Percentiles rank a stretch among this genome's conserved stretches.
Evolutionary conservation across 352 stramenopile species (phyloP).

Genomic region (Hyaloperonospora brassicae): DNA sequence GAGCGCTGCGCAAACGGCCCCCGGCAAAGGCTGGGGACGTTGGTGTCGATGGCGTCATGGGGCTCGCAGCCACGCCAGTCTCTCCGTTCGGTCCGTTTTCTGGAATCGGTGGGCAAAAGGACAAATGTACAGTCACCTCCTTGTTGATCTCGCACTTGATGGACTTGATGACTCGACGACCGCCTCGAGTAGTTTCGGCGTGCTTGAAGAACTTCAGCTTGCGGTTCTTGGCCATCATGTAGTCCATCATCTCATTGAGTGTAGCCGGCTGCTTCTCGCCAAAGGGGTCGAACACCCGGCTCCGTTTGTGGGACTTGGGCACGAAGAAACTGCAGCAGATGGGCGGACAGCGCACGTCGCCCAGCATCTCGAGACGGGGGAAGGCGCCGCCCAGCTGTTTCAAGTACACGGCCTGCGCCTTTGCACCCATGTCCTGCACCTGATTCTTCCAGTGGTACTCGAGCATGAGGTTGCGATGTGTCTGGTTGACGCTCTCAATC

Average conservation of each 20-base stretch:
- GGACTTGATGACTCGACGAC: constrained; percentile 79
- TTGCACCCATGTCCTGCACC: constrained; percentile 79
- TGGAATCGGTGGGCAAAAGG: constrained; percentile 71
- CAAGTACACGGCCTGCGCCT: constrained; percentile 75
- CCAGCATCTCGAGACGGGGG: constrained; percentile 74
- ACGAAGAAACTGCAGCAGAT: constrained; percentile 62
- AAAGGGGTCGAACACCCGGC: constrained; percentile 73
- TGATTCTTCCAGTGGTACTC: constrained; percentile 88
- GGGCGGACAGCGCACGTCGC: constrained; percentile 67
- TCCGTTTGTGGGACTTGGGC: constrained; percentile 76
- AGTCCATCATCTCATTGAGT: constrained; percentile 87
- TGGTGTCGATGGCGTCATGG: constrained; percentile 82
- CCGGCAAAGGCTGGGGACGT: constrained; percentile 68
- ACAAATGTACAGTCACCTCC: constrained; percentile 75
- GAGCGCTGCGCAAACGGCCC: constrained; percentile 61
- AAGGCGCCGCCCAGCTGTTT: constrained; percentile 65
- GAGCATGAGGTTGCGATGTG: constrained; percentile 84
- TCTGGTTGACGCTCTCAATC: constrained; percentile 77
- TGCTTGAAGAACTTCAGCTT: constrained; percentile 88
- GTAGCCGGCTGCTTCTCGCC: constrained; percentile 78
- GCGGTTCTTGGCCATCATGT: constrained; percentile 82
- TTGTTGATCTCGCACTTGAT: constrained; percentile 85
- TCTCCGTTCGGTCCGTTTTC: constrained; percentile 77
- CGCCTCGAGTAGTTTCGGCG: constrained; percentile 72
- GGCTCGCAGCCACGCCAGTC: constrained; percentile 66